Conservation (phyloP, 2,329 filamentous ascomycete species). For the Diaporthe aspalathi region DNA sequence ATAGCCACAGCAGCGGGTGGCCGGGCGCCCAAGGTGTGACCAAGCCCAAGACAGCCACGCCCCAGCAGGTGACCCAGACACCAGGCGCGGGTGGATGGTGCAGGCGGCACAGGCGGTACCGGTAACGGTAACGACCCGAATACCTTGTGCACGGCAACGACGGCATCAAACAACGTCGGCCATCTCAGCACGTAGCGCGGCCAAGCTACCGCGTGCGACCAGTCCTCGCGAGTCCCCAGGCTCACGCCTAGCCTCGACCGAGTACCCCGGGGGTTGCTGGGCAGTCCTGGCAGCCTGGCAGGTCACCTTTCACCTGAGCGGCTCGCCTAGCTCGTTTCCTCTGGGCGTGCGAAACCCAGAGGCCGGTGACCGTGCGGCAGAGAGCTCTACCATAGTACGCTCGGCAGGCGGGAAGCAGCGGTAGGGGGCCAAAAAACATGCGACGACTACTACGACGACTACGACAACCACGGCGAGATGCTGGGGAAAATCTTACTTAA, state of each 20-base stretch:
- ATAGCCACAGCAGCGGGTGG: not conserved
- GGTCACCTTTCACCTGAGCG: conserved; percentile 3
- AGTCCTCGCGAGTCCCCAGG: conserved; percentile 3
- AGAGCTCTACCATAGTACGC: not conserved
- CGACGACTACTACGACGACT: not conserved
- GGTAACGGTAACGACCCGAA: too few species aligned
- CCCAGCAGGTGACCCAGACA: not conserved
- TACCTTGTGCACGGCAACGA: conserved; percentile 18
- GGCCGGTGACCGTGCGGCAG: conserved; percentile 19
- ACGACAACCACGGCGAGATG: not conserved
- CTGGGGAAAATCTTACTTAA: conserved; percentile 10
- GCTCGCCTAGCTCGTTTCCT: conserved; percentile 4
- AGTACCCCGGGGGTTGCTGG: not conserved
- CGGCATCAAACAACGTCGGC: conserved; percentile 19
- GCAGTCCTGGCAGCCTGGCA: conserved; percentile 2
- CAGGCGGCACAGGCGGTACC: conserved; percentile 2
- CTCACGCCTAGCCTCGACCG: not conserved
- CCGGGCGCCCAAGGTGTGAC: conserved; percentile 7
- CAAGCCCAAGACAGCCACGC: conserved; percentile 21
- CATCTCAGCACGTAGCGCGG: conserved; percentile 11
- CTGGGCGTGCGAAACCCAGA: conserved; percentile 12
- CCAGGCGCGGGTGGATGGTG: not conserved
- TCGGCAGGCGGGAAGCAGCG: not conserved
- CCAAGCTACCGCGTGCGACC: not conserved
- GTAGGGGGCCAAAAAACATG: not conserved